Conservation (phyloP, 208 protist species). For the Acanthamoeba healyi region DNA sequence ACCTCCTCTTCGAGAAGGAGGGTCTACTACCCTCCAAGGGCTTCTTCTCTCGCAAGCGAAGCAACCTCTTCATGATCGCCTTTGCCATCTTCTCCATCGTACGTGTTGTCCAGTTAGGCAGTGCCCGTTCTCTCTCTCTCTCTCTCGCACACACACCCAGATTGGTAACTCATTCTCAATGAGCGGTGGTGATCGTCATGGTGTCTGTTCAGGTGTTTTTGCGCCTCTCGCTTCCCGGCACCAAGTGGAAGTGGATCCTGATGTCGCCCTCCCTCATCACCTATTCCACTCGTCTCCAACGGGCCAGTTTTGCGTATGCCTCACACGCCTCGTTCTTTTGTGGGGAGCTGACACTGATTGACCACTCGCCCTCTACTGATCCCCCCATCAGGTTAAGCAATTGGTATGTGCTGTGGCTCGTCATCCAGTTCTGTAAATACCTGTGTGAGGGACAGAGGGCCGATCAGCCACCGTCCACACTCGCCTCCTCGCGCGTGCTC, state of each 20-base stretch:
- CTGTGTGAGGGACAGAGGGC: not conserved
- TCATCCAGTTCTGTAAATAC: conserved; percentile 8
- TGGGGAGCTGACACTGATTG: not conserved
- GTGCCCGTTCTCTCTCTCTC: not conserved
- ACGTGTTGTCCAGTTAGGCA: not conserved
- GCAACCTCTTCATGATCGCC: conserved; percentile 5
- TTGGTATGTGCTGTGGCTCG: conserved; percentile 34
- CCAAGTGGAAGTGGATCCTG: conserved; percentile 48
- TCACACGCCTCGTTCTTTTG: not conserved
- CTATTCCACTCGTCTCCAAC: conserved; percentile 17
- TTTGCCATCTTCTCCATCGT: not conserved
- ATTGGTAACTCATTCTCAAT: no score
- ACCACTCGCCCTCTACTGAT: not conserved
- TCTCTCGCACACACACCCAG: no score
- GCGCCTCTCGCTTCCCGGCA: not conserved
- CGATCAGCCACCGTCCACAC: not conserved
- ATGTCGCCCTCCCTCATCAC: conserved; percentile 7
- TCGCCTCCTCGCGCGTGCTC: not conserved
- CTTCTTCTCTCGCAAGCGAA: not conserved
- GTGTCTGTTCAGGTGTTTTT: not conserved
- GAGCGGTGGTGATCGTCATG: no score
- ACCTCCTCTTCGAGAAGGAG: conserved; percentile 54
- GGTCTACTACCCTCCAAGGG: not conserved
- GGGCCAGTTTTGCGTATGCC: not conserved
- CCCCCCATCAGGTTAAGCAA: not conserved